phyloP scores from a whole-genome alignment of 2,329 filamentous ascomycete species.

The Apiospora pterosperma region DNA sequence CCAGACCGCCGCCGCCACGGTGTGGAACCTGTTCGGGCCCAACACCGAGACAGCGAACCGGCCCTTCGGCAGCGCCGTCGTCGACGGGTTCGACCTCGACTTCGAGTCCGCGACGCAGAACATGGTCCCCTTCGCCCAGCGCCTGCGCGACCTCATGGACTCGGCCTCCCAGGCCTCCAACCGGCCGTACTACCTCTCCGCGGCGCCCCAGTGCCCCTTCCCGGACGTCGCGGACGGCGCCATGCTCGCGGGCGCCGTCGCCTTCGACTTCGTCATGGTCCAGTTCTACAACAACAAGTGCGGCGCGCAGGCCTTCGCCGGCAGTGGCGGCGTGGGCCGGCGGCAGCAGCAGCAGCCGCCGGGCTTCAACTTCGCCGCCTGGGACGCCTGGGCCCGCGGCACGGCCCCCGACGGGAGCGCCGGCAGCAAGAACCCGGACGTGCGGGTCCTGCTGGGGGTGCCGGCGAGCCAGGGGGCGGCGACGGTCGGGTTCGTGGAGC shows the following conservation, averaged over 20 bases:
- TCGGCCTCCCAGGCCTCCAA: conserved; percentile 14
- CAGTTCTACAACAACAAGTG: conserved; percentile 72
- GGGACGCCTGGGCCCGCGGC: conserved; percentile 63
- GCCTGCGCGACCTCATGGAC: conserved; percentile 43
- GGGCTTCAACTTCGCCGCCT: conserved; percentile 58
- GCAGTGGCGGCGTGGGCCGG: conserved; percentile 24
- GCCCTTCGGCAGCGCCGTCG: conserved; percentile 61
- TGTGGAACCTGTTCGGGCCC: conserved; percentile 73
- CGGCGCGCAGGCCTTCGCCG: conserved; percentile 50
- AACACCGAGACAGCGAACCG: conserved; percentile 45
- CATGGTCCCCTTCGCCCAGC: conserved; percentile 57
- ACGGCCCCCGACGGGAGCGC: conserved; percentile 15
- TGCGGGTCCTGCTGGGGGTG: conserved; percentile 60
- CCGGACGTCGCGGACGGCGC: conserved; percentile 58
- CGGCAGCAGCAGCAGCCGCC: background rate
- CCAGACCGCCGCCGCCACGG: conserved; percentile 50
- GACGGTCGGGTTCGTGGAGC: conserved; percentile 52
- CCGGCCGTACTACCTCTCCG: conserved; percentile 57
- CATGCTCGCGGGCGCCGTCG: conserved; percentile 48
- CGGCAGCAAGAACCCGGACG: conserved; percentile 51
- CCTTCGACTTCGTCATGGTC: conserved; percentile 59
- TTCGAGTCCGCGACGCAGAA: conserved; percentile 61
- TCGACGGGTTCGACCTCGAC: conserved; percentile 78
- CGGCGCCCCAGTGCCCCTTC: conserved; percentile 66
- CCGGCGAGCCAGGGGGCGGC: conserved; percentile 50